Percentiles rank a stretch among this genome's conserved stretches.
phyloP scores from a whole-genome alignment of 805 yeast genomes.

The Candida andamanensis region DNA sequence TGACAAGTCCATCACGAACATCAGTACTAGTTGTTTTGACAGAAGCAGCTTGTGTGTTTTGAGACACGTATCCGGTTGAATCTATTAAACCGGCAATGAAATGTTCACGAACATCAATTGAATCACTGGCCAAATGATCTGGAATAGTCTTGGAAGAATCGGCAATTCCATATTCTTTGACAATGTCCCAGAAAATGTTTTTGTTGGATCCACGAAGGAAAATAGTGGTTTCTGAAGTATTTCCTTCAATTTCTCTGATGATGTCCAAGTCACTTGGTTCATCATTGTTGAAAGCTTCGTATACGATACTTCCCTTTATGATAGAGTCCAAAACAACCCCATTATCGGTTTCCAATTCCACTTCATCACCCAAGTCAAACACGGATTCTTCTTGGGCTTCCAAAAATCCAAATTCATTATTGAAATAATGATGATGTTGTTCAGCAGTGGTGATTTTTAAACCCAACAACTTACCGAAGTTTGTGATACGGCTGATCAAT shows the following conservation, averaged over 20 bases:
- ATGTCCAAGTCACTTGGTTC: background rate
- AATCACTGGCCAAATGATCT: constrained; percentile 25
- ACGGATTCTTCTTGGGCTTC: constrained; percentile 1
- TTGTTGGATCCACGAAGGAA: constrained; percentile 1
- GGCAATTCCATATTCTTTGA: constrained; percentile 12
- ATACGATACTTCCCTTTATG: background rate
- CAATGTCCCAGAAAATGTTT: constrained; percentile 20
- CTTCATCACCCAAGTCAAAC: constrained; percentile 1
- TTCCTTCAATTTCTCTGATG: too few relatives aligned
- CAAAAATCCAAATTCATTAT: too few relatives aligned
- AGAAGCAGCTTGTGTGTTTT: constrained; percentile 17
- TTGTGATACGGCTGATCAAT: constrained; percentile 19
- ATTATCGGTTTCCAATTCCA: constrained; percentile 5
- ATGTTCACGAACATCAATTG: constrained; percentile 37
- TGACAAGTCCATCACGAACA: constrained; percentile 31
- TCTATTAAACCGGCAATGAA: constrained; percentile 43
- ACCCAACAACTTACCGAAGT: constrained; percentile 11
- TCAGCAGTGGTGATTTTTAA: constrained; percentile 2
- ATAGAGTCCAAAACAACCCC: constrained; percentile 3
- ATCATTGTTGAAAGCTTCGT: background rate
- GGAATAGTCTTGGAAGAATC: constrained; percentile 22
- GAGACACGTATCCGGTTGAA: constrained; percentile 27
- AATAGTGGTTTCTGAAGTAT: constrained; percentile 1
- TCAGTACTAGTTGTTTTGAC: constrained; percentile 25
- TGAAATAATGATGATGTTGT: constrained; percentile 2